A percentile compares a stretch with the other conserved stretches of the same genome.
Evolutionary conservation across 139 green algal genomes (phyloP).

Genomic region (Coelastrella sp.): DNA sequence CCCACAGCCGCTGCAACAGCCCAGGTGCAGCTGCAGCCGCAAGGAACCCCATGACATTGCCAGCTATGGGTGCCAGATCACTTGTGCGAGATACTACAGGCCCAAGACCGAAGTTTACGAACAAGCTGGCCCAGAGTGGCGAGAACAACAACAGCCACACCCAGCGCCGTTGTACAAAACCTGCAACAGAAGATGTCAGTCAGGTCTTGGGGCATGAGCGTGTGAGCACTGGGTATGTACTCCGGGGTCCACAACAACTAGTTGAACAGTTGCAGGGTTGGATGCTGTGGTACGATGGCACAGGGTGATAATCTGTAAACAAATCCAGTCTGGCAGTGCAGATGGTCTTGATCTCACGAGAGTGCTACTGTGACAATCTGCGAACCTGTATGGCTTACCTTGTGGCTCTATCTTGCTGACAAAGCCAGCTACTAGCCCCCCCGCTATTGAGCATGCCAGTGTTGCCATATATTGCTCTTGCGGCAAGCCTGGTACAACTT

Average conservation of each 20-base stretch:
- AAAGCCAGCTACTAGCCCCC: constrained; percentile 75
- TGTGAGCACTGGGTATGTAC: no score
- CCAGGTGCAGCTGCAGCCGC: constrained; percentile 42
- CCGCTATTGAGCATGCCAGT: constrained; percentile 63
- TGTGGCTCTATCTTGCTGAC: constrained; percentile 66
- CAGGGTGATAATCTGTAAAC: no score
- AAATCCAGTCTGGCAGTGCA: neutral
- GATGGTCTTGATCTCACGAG: neutral
- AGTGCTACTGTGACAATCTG: neutral
- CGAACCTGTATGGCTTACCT: constrained; percentile 41
- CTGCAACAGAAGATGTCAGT: constrained; percentile 54
- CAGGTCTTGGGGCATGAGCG: no score
- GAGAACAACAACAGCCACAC: constrained; percentile 79
- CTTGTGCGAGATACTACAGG: constrained; percentile 73
- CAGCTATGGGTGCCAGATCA: constrained; percentile 63
- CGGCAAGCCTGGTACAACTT: constrained; percentile 74
- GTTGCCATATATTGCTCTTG: constrained; percentile 80
- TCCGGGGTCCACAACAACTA: neutral
- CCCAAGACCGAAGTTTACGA: constrained; percentile 84
- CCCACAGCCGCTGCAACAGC: constrained; percentile 27
- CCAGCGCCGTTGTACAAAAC: constrained; percentile 68
- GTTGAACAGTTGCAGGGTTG: neutral
- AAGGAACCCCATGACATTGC: constrained; percentile 67
- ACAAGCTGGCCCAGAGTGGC: constrained; percentile 77
- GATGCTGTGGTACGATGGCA: no score